A percentile compares a stretch with the other conserved stretches of the same genome.
These are phyloP conservation scores for Stevia rebaudiana DNA, from an alignment of 140 eudicot genomes.

Conservation along the genomic window DNA sequence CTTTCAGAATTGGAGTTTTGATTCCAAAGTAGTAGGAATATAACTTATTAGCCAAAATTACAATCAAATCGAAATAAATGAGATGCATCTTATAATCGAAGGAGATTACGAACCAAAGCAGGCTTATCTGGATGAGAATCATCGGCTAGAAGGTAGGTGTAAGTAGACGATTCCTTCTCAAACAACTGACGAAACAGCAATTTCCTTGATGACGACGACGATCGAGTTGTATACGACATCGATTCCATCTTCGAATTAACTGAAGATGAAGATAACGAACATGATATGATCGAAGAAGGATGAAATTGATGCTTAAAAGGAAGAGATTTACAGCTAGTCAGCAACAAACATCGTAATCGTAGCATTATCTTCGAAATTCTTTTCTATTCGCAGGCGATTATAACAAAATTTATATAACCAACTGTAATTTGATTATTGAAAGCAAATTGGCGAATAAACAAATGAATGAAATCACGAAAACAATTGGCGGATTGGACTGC, in stretches of 20 bases:
- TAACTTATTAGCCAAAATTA: not conserved
- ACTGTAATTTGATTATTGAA: constrained; percentile 8
- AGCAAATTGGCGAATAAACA: constrained; percentile 12
- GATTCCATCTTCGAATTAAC: constrained; percentile 45
- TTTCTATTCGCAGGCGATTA: constrained; percentile 19
- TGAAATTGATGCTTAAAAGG: constrained; percentile 16
- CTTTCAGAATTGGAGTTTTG: not conserved
- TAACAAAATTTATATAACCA: constrained; percentile 18
- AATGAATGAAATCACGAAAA: not conserved
- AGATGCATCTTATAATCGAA: not conserved
- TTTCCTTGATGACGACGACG: constrained; percentile 23
- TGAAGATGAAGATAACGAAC: constrained; percentile 4
- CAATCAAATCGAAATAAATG: not conserved
- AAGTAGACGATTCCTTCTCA: constrained; percentile 94
- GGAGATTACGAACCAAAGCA: constrained; percentile 53
- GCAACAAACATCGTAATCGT: constrained; percentile 35
- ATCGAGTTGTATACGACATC: constrained; percentile 43
- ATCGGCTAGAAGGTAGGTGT: constrained; percentile 94
- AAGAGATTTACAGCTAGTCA: not conserved
- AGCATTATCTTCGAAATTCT: constrained; percentile 27
- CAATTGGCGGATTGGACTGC: constrained; percentile 15
- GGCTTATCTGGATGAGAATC: constrained; percentile 87
- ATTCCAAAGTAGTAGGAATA: not conserved
- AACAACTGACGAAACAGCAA: constrained; percentile 81
- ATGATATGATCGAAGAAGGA: constrained; percentile 15